Evolutionary conservation across 2,329 filamentous ascomycete species (phyloP), one percentile per base, ranked within the genome.

Genomic region (Penicillium palitans): DNA sequence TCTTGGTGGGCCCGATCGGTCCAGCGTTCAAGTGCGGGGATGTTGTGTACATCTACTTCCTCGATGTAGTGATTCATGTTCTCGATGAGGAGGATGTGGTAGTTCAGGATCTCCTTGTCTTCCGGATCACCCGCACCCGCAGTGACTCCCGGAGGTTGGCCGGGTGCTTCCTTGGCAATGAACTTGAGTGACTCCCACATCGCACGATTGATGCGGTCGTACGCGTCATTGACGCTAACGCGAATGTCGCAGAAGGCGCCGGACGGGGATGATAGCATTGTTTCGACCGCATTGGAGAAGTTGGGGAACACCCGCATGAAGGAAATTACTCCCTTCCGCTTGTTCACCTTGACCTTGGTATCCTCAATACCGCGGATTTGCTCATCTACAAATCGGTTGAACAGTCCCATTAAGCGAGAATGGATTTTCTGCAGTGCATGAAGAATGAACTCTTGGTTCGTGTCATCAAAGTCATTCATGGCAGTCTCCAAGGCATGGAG

Each of bases 31-130:
- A 98, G 83, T 0, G 96, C 86, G 8, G 89, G 84, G 61, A 95
- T 86, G 39, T 84, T 83, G 19, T 86, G 84, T 17, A 88, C 79
- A 65, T 96, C 91, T 9, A 96, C 89, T 74, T 97, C 93, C 72
- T 98, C 93, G 12, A 95, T 81, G 77, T 96, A 98, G 76, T 96
- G 92, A 71, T 97, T 96, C 92, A 97, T 97, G 75, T 99, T 99
- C 76, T 99, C 93, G 66, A 99, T 98, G 54, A 98, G 83, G 35
- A 98, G 83, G 68, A 99, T 96, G 75, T 98, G 93, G 78, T 96
- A 96, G 78, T 98, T 98, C 60, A 99, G 84, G 6, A 92, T 91
- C 74, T 97, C 93, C 77, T 99, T 98, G 72, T 98, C 95, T 74
- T 98, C 95, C 1, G 85, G 84, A 67, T 90, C 88, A n/a, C 80